A percentile compares a stretch with the other conserved stretches of the same genome.
Evolutionary conservation across 805 yeast genomes (phyloP).

Genomic region (Blastobotrys chiropterorum): DNA sequence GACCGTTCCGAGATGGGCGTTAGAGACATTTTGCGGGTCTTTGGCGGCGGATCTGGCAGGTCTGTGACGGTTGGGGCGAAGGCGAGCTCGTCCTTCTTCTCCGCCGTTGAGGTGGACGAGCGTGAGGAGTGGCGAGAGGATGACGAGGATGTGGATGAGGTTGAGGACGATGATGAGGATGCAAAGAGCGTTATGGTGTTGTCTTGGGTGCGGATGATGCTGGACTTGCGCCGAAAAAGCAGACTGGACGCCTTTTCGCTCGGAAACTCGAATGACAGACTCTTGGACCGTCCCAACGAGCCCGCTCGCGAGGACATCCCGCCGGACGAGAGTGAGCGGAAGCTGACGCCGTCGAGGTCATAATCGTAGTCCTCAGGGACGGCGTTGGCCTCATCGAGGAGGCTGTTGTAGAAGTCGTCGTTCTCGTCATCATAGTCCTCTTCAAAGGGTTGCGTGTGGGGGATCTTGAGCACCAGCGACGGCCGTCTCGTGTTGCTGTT

Average conservation of each 20-base stretch:
- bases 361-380: constrained; percentile 41
- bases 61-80: constrained; percentile 5
- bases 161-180: background rate
- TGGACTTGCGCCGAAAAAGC: constrained; percentile 10
- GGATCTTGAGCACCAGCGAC: constrained; percentile 19
- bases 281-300: too few relatives aligned
- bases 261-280: background rate
- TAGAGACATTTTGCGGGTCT: constrained; percentile 5
- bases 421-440: constrained; percentile 29
- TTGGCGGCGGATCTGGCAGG: background rate
- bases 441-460: constrained; percentile 36
- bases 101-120: background rate
- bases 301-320: too few relatives aligned
- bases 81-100: constrained; percentile 5
- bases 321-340: constrained; percentile 3
- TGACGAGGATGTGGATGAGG: background rate
- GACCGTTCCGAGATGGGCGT: constrained; percentile 19
- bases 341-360: constrained; percentile 5
- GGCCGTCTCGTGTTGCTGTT: constrained; percentile 1
- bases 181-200: constrained; percentile 12
- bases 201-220: constrained; percentile 8
- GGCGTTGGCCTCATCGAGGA: constrained; percentile 45
- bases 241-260: background rate
- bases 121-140: background rate
- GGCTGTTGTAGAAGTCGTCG: constrained; percentile 30